Evolutionary conservation across 306 rosid genomes (phyloP).

Genomic region (Cajanus cajan): DNA sequence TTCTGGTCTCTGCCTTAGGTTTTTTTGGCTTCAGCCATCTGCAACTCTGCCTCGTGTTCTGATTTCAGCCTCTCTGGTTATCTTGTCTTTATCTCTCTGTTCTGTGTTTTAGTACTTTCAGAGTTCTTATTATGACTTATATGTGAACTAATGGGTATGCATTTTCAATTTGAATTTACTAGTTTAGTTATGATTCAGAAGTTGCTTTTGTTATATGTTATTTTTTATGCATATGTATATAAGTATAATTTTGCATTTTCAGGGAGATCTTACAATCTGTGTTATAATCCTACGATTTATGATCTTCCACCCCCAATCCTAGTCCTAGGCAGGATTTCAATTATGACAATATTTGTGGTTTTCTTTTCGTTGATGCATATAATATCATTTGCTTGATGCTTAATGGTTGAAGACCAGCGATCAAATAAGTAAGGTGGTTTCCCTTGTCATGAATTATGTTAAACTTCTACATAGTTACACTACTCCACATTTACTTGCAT

Average conservation of each 20-base stretch:
- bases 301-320: not conserved
- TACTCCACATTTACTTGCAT: not conserved
- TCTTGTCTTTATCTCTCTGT: not conserved
- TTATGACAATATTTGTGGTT: not conserved
- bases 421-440: no score
- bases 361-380: not conserved
- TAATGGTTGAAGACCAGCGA: no score
- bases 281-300: not conserved
- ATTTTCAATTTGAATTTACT: not conserved
- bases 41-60: not conserved
- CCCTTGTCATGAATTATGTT: not conserved
- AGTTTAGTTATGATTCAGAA: not conserved
- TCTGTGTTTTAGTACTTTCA: not conserved
- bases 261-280: not conserved
- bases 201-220: not conserved
- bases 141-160: not conserved
- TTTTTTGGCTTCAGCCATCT: not conserved
- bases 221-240: not conserved
- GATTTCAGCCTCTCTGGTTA: not conserved
- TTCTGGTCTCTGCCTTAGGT: not conserved
- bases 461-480: not conserved
- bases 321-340: not conserved
- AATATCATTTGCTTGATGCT: no score
- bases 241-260: not conserved
- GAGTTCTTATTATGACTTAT: not conserved